Evolutionary conservation across 1,284 basidiomycete genomes (phyloP).

Genomic region (Peniophora sp.): DNA sequence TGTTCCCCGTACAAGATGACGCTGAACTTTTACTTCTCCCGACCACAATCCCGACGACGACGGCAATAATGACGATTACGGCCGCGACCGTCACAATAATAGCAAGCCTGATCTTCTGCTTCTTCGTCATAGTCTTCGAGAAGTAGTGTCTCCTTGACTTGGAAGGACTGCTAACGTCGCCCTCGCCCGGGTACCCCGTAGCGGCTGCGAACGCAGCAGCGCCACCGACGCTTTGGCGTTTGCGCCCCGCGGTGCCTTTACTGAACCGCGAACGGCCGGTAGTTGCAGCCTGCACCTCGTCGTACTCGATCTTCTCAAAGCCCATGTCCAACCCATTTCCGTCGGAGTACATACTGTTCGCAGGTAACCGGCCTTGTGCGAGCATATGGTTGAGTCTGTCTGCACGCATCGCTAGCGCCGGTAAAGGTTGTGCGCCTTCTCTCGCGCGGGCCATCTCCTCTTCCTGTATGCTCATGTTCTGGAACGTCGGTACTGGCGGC

Average conservation of each 20-base stretch:
- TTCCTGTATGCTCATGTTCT: conserved; percentile 31
- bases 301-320: conserved; percentile 7
- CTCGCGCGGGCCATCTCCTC: conserved; percentile 32
- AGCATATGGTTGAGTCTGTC: conserved; percentile 38
- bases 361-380: conserved; percentile 44
- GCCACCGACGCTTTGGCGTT: conserved; percentile 3
- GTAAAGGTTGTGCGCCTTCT: conserved; percentile 41
- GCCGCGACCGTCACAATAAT: conserved; percentile 18
- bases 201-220: neutral
- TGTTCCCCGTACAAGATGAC: conserved; percentile 29
- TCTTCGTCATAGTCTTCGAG: conserved; percentile 5
- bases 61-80: conserved; percentile 28
- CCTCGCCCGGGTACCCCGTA: neutral
- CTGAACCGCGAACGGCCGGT: conserved; percentile 2
- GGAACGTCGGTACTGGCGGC: conserved; percentile 45
- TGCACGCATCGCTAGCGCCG: conserved; percentile 45
- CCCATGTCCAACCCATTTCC: conserved; percentile 2
- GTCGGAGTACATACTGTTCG: conserved; percentile 20
- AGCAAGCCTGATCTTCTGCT: conserved; percentile 16
- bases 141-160: conserved; percentile 5
- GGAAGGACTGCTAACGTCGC: conserved; percentile 5
- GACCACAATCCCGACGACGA: conserved; percentile 32
- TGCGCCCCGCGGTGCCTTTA: conserved; percentile 4
- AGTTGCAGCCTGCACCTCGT: neutral
- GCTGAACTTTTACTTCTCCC: conserved; percentile 15